phyloP scores from a whole-genome alignment of 2,329 filamentous ascomycete genomes.

The Lasiodiplodia hormozganensis region DNA sequence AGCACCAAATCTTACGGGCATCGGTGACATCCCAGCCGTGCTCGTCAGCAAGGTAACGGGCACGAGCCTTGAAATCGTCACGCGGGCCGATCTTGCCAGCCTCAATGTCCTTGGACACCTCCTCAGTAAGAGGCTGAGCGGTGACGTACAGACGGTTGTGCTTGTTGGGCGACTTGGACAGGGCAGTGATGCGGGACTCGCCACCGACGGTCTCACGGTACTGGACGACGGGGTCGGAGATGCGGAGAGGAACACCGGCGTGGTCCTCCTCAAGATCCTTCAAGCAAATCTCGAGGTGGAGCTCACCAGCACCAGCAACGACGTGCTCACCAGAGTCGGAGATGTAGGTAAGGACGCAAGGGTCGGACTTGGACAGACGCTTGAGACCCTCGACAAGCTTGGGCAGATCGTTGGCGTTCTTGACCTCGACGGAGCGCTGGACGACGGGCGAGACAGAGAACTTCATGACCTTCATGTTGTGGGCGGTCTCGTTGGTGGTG shows the following conservation, averaged over 20 bases:
- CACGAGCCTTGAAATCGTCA: constrained; percentile 99
- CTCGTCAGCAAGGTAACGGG: constrained; percentile 94
- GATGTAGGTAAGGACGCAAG: constrained; percentile 92
- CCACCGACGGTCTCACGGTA: constrained; percentile 94
- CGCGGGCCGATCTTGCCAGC: constrained; percentile 87
- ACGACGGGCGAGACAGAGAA: constrained; percentile 99
- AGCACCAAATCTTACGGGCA: constrained; percentile 99
- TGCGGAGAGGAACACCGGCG: constrained; percentile 95
- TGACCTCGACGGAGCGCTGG: constrained; percentile 97
- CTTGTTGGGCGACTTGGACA: constrained; percentile 99
- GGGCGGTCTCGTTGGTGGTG: constrained; percentile 93
- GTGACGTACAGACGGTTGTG: constrained; percentile 99
- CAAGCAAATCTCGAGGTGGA: constrained; percentile 99
- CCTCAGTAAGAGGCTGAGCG: constrained; percentile 90
- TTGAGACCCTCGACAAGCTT: constrained; percentile 99
- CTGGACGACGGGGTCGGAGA: constrained; percentile 97
- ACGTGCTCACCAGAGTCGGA: constrained; percentile 96
- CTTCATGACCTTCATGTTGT: constrained; percentile 99
- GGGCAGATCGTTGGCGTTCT: constrained; percentile 99
- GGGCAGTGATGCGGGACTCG: constrained; percentile 90
- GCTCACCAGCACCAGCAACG: constrained; percentile 98
- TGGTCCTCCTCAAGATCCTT: constrained; percentile 99
- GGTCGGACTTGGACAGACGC: constrained; percentile 99
- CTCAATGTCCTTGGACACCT: constrained; percentile 90
- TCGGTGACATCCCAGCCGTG: constrained; percentile 99